Evolutionary conservation across 2,329 filamentous ascomycete species (phyloP).

Genomic region (Cercospora berteroae): DNA sequence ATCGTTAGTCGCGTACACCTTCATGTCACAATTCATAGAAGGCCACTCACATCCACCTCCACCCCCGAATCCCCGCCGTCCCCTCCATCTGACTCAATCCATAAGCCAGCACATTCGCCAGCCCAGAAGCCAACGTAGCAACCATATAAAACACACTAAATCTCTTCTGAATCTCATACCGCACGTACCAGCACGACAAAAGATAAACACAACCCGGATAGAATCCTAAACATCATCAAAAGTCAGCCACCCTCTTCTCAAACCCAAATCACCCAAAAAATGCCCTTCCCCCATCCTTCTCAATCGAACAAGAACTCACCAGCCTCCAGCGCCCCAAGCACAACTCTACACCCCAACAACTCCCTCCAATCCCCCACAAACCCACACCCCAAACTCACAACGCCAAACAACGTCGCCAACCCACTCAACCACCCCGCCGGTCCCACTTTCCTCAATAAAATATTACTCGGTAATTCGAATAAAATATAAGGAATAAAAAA

Average conservation of each 20-base stretch:
- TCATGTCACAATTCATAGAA: too few relatives aligned
- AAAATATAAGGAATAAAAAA: neutral
- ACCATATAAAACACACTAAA: constrained; percentile 17
- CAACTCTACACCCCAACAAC: neutral
- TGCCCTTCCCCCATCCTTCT: too few relatives aligned
- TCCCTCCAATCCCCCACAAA: constrained; percentile 7
- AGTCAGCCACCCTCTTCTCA: too few relatives aligned
- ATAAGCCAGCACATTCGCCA: constrained; percentile 19
- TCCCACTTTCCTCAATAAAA: neutral
- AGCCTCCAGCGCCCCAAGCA: neutral
- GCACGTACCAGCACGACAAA: constrained; percentile 19
- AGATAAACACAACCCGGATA: neutral
- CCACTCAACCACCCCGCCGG: constrained; percentile 1
- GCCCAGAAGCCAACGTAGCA: constrained; percentile 11
- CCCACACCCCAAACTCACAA: constrained; percentile 8
- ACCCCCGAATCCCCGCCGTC: neutral
- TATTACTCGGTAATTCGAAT: neutral
- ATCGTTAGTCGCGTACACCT: neutral
- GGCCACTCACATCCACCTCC: neutral
- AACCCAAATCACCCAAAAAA: too few relatives aligned
- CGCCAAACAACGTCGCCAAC: constrained; percentile 8
- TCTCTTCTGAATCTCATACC: constrained; percentile 21
- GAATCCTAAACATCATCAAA: neutral
- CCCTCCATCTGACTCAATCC: constrained; percentile 8
- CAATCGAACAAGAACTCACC: too few relatives aligned